Evolutionary conservation across 768 basidiomycete species (phyloP).

Genomic region (Trametes meyenii): DNA sequence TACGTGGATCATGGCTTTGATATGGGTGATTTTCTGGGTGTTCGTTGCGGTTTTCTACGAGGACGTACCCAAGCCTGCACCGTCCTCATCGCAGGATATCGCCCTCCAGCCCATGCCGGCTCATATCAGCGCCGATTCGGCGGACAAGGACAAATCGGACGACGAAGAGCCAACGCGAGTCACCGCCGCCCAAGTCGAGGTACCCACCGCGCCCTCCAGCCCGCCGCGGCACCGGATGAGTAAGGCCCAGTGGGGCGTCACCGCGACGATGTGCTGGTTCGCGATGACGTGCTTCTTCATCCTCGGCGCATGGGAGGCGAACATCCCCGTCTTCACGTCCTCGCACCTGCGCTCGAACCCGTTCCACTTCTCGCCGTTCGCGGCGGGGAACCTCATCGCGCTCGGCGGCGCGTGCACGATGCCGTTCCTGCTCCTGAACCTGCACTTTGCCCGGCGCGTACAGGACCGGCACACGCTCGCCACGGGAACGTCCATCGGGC

Average conservation of each 20-base stretch:
- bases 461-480: constrained; percentile 65
- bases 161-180: constrained; percentile 9
- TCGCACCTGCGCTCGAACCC: constrained; percentile 30
- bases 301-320: constrained; percentile 70
- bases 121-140: background rate
- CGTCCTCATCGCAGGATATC: constrained; percentile 2
- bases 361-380: constrained; percentile 61
- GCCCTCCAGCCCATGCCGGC: constrained; percentile 12
- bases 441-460: constrained; percentile 55
- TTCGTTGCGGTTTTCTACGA: constrained; percentile 36
- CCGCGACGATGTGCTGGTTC: constrained; percentile 69
- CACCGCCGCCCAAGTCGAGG: constrained; percentile 8
- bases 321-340: constrained; percentile 61
- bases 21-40: constrained; percentile 57
- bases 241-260: constrained; percentile 51
- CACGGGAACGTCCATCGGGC: constrained; percentile 52
- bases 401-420: constrained; percentile 63
- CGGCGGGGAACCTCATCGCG: constrained; percentile 71
- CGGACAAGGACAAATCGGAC: constrained; percentile 2
- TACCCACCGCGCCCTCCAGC: background rate
- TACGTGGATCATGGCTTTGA: constrained; percentile 62
- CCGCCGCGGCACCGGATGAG: constrained; percentile 15
- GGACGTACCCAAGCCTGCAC: constrained; percentile 33
- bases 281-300: constrained; percentile 72
- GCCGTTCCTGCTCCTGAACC: constrained; percentile 67